Base-by-base conservation (phyloP, 2,329 filamentous ascomycete genomes). In the Colletotrichum sojae region DNA sequence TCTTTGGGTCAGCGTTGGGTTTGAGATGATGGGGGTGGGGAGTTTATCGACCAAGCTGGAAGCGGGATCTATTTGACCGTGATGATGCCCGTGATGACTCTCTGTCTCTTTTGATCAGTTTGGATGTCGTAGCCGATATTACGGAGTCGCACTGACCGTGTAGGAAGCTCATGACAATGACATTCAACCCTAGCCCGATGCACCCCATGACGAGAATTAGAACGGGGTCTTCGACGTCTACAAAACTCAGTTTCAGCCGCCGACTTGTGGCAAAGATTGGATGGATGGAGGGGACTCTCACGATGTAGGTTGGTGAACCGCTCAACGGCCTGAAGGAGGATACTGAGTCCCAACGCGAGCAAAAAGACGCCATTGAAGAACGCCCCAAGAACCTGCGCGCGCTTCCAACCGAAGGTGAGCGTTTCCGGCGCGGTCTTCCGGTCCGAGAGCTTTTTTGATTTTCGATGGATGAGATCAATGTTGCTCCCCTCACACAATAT, bases 291-390 rank as follows among this genome's bases (percentile, higher is more conserved):
- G 15, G n/a, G 10, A 77, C 83, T 70, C 83, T 70, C 75, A 89
- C 87, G 79, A 70, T 88, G 77, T 4, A 91, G 75, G 4, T 85
- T 81, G 20, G 91, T 83, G 74, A 93, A 93, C 43, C 92, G 84
- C 78, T 94, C 91, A 58, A 94, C 85, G 0, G 92, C 90, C 75
- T 94, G 92, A 3, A 94, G 80, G 40, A 92, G 86, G 57, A 94
- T 92, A 77, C 91, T 93, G 43, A 94, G 78, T 1, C 91, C 91
- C 2, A 95, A 81, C 1, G 91, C 92, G 16, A 94, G 78, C 1
- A 95, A 84, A 67, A 95, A 92, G 1, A 91, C 89, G 15, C 92
- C 92, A 74, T 95, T 95, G 84, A 94, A 95, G 78, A 95, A 95
- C 22, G 91, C 91, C 5, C 92, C 92, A 0, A 95, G 83, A 1